A percentile compares a stretch with the other conserved stretches of the same genome.
phyloP scores from a whole-genome alignment of 352 stramenopile genomes.

The Hyphochytrium catenoides region DNA sequence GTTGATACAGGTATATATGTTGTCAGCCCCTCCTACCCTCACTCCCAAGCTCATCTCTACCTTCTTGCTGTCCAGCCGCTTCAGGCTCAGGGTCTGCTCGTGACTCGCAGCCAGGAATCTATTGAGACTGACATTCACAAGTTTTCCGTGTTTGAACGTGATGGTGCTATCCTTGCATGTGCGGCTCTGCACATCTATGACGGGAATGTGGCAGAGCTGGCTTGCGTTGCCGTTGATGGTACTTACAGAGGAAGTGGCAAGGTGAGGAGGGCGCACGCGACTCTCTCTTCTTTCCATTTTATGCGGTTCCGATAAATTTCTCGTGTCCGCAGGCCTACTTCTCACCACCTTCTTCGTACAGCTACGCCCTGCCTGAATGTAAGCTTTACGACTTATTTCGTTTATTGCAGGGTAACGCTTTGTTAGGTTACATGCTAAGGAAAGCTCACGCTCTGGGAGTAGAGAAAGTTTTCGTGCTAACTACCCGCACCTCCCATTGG shows the following conservation, averaged over 20 bases:
- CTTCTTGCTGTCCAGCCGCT: conserved; percentile 24
- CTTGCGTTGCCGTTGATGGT: conserved; percentile 63
- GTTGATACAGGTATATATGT: conserved; percentile 3
- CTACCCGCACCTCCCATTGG: conserved; percentile 92
- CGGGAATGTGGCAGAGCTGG: conserved; percentile 66
- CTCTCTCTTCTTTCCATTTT: no score
- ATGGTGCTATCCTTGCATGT: conserved; percentile 63
- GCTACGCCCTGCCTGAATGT: no score
- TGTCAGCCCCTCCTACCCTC: background rate
- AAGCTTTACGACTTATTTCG: no score
- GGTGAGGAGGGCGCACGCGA: no score
- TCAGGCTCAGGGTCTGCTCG: conserved; percentile 55
- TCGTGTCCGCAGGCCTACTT: no score
- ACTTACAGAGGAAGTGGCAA: conserved; percentile 54
- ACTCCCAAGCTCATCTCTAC: background rate
- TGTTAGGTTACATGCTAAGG: conserved; percentile 71
- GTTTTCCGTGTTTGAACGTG: conserved; percentile 59
- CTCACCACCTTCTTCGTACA: no score
- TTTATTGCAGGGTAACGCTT: conserved; percentile 48
- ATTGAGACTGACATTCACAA: conserved; percentile 66
- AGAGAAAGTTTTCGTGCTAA: conserved; percentile 86
- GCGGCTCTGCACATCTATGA: conserved; percentile 65
- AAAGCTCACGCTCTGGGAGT: conserved; percentile 55
- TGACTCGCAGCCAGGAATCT: conserved; percentile 58
- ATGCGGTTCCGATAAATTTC: no score